Evolutionary conservation across 2,329 filamentous ascomycete genomes (phyloP), one percentile per base, ranked within the genome.

Genomic region (Neospermospora avenae): DNA sequence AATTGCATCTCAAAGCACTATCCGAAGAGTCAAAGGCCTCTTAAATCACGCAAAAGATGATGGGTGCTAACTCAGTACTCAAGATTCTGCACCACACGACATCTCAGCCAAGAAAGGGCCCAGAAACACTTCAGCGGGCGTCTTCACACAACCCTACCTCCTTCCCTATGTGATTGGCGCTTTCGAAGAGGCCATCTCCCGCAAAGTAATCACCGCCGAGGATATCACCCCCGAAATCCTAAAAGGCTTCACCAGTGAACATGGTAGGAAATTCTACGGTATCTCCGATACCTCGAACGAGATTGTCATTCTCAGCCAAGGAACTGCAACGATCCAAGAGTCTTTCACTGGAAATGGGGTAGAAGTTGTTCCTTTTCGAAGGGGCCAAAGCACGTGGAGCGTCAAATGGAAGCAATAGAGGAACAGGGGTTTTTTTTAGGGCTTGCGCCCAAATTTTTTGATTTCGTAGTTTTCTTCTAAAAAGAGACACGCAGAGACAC

Each of bases 81-180:
- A 7, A 51, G 86, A 89, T 68, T 84, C 81, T 5, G 86, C 86
- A 55, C 80, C 86, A 18, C 87, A 90, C 70, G 81, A 81, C 11
- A 75, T 84, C 3, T 70, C 72, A n/a, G 80, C 82, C 61, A 90
- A 90, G n/a, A 75, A 80, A 81, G 56, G 82, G 86, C 0, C 77
- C 41, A 77, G 84, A 2, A 74, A 74, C n/a, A 67, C 66, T 8
- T 84, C 87, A 0, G 90, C 90, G 0, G 90, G 90, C 4, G 89
- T 93, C 45, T 93, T 91, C 73, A 93, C 90, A 1, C 90, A 93
- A 75, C 86, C 87, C 3, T 86, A 86, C 70, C 85, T 85, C 0
- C 79, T 85, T 1, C 84, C 85, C 57, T 80, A 86, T 51, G 86
- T 91, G 49, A 75, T 91, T 24, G 77, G 81, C 66, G 81, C 82